Evolutionary conservation across 768 basidiomycete species (phyloP), one percentile per base, ranked within the genome.

Genomic region (Hypholoma fasciculare): DNA sequence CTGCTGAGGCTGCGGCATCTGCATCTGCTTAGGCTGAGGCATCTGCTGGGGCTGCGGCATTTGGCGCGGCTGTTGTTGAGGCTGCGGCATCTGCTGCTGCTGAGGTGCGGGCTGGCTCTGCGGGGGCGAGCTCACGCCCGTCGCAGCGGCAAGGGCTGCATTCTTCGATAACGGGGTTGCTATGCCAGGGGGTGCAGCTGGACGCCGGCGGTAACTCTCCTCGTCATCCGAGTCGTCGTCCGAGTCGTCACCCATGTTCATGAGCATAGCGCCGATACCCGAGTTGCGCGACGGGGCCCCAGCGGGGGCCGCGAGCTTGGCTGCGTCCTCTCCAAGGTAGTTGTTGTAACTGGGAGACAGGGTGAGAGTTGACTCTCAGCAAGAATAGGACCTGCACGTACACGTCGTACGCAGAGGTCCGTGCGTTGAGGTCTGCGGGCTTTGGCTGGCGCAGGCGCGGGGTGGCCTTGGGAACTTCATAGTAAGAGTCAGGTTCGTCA

Each of bases 341-440:
- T 78, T 81, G 73, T 88, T 82, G 62, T 91, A 90, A 63, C 88
- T 90, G 67, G 42, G 46, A 63, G 54, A 43, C 30, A 36, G 36
- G 11, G 16, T 49, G 23, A 38, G 52, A 52, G 8, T 42, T 37
- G 51, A 59, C 55, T 27, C 56, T 6, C 14, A 40, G 1, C 14
- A 14, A n/a, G 13, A 37, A 20, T 37, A 23, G 48, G 47, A 55
- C 42, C 17, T 48, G 52, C 17, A 80, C 88, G 38, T 73, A 92
- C 90, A 89, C 78, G 69, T 84, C 83, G 70, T 88, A 86, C 54
- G 83, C 84, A 37, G 87, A 87, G 26, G 81, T 74, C 58, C 86
- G 75, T 56, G 75, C 77, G 69, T 85, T 85, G 13, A 81, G 80
- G 61, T 85, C 76, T 30, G 77, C 74, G 52, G 78, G 74, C 59